Base-by-base conservation (phyloP, 805 yeast genomes). In the Saturnispora kantuleensis region DNA sequence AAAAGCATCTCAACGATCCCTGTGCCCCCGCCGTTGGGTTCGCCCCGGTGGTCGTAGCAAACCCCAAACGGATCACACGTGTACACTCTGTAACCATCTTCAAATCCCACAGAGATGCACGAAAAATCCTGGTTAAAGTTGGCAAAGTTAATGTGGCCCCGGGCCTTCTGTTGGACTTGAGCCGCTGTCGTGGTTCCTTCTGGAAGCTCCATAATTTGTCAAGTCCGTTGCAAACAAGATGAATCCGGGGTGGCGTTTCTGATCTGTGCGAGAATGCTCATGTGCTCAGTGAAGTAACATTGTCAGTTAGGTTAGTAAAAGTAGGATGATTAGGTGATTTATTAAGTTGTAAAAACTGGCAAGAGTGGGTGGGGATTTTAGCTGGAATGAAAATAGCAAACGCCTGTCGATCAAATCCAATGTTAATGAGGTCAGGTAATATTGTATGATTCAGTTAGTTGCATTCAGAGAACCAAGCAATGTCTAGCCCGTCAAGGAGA, bases 1-100 rank as follows among this genome's bases (percentile, higher is more conserved):
- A 86, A 90, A 16, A 90, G 74, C 97, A 90, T 90, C 58, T 89
- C 96, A 9, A 88, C 83, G 3, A 87, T 76, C 0, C 87, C 26
- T 6, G 26, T 21, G 26, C 26, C 26, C 26, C 26, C 26, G 26
- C 26, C 88, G 29, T 81, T 73, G 2, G 50, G 72, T 31, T 81
- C 84, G 42, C 69, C 71, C 2, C 47, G 31, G 34, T 57, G 67
- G 31, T 66, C 70, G 56, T 78, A 81, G 56, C 86, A 83, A 52
- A 76, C 76, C 7, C 89, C 87, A 62, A 87, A 84, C 13, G 95
- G 95, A 50, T 84, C 88, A 63, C 96, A 88, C 57, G 85, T 86
- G 70, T 74, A 93, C 40, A 90, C 84, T 55, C 76, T 76, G 60
- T 85, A 81, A 10, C 84, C 80, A 39, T 69, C 66, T 36, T 72